phyloP scores from a whole-genome alignment of 2,329 filamentous ascomycete species.

The Cytospora mali region DNA sequence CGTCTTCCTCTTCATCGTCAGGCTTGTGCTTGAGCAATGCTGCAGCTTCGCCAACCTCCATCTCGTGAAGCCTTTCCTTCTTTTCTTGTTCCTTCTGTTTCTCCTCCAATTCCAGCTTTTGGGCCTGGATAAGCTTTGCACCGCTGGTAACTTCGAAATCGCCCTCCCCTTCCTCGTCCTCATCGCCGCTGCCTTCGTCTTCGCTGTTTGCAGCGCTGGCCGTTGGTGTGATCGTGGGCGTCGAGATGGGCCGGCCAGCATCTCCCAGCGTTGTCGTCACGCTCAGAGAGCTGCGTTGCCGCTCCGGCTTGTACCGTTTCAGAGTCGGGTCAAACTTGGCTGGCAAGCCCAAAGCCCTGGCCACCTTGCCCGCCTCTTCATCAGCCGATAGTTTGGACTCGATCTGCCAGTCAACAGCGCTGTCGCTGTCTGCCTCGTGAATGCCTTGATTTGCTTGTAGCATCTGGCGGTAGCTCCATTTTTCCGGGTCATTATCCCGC shows the following conservation, averaged over 20 bases:
- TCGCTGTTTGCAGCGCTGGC: slow-evolving; percentile 32
- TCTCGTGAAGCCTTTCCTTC: slow-evolving; percentile 59
- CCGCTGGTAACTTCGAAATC: slow-evolving; percentile 47
- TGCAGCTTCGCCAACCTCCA: slow-evolving; percentile 62
- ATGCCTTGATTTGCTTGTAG: slow-evolving; percentile 63
- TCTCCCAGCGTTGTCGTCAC: slow-evolving; percentile 30
- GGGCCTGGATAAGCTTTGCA: slow-evolving; percentile 45
- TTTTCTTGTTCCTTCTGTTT: slow-evolving; percentile 43
- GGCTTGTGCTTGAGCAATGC: slow-evolving; percentile 44
- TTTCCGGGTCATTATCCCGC: slow-evolving; percentile 72
- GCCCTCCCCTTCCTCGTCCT: slow-evolving; percentile 46
- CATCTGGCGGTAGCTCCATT: slow-evolving; percentile 78
- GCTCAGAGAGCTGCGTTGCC: slow-evolving; percentile 32
- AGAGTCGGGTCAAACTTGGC: slow-evolving; percentile 66
- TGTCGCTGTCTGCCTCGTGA: slow-evolving; percentile 61
- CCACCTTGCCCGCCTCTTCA: slow-evolving; percentile 66
- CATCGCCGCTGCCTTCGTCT: slow-evolving; percentile 27
- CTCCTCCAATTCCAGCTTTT: slow-evolving; percentile 45
- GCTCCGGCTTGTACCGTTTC: slow-evolving; percentile 50
- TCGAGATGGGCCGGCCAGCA: slow-evolving; percentile 28
- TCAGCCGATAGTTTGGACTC: slow-evolving; percentile 59
- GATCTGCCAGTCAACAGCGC: slow-evolving; percentile 55
- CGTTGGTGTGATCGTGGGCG: slow-evolving; percentile 27
- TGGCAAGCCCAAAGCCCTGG: slow-evolving; percentile 63
- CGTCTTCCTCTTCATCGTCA: slow-evolving; percentile 31